A percentile compares a stretch with the other conserved stretches of the same genome.
phyloP scores from a whole-genome alignment of 179 eudicot species.

The Spinacia oleracea region DNA sequence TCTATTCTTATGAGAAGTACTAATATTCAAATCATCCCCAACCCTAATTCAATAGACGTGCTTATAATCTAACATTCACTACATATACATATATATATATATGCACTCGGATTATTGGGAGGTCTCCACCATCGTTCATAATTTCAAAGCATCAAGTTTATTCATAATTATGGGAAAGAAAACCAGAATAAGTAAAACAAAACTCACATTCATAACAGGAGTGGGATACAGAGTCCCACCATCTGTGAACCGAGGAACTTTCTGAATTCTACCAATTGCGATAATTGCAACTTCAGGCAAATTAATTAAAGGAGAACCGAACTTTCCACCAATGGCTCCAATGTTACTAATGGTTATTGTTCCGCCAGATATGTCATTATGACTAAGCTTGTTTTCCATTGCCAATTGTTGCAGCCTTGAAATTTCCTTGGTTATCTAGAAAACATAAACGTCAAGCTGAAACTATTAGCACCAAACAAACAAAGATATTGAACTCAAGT shows the following conservation, averaged over 20 bases:
- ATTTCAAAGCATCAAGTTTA: background rate
- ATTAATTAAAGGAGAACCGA: conserved; percentile 89
- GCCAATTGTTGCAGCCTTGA: conserved; percentile 74
- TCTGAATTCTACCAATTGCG: conserved; percentile 81
- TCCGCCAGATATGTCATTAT: conserved; percentile 81
- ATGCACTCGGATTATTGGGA: background rate
- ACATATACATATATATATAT: background rate
- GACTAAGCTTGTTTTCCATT: conserved; percentile 69
- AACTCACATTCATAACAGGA: conserved; percentile 76
- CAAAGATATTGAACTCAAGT: background rate
- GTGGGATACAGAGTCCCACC: conserved; percentile 71
- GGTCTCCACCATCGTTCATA: background rate
- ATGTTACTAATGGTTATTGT: conserved; percentile 93
- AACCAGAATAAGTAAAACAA: conserved; percentile 11
- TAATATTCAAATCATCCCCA: background rate
- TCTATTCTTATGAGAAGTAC: background rate
- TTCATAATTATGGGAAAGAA: background rate
- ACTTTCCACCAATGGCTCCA: conserved; percentile 93
- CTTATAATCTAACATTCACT: background rate
- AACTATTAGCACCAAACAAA: conserved; percentile 3
- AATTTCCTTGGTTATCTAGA: conserved; percentile 83
- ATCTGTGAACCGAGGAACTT: conserved; percentile 59
- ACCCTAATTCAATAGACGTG: background rate
- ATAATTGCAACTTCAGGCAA: conserved; percentile 85
- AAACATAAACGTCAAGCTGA: conserved; percentile 11